Base-by-base conservation (phyloP, 306 rosid species). In the Cucumis melo region DNA sequence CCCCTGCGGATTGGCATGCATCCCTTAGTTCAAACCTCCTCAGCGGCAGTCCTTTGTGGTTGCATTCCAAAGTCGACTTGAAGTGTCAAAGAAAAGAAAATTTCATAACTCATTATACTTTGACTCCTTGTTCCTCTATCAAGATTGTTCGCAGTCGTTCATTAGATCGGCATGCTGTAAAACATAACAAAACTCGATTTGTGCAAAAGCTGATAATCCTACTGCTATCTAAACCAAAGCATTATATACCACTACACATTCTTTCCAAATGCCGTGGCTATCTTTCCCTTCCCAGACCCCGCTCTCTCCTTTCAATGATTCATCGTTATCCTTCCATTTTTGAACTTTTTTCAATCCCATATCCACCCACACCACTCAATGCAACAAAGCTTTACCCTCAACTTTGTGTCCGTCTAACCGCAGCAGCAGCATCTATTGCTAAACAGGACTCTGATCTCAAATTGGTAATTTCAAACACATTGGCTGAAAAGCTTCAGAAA, bases 181-280 rank as follows among this genome's bases (percentile, higher is more conserved):
- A 81, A 84, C 90, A 83, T 80, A 86, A 90, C 82, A 85, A 65
- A 82, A 86, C 80, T 51, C 86, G 97, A 75, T 93, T 93, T 86
- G 91, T 93, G 82, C 96, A 88, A 61, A 91, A 91, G 86, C 77
- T 93, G 82, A 87, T 82, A 84, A 88, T 93, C 36, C 78, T 93
- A 24, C 92, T 93, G 74, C 94, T 91, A 78, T 93, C 98, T 19
- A 93, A 91, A 77, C 94, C 97, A 12, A 93, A 90, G 64, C 92
- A 92, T 82, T 93, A 77, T 83, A 80, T 93, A 41, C 94, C 92
- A 32, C 79, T 93, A 70, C 88, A 86, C 46, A 83, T 93, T 85
- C 87, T 93, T 74, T 79, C 88, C 42, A 93, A 88, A 80, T 93
- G 98, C 20, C 85, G 97, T 39, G 78, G 92, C 51, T 93, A 91